Percentiles rank a stretch among this genome's conserved stretches.
Conservation (phyloP, 164 flowering plant species). For the Liriodendron chinense region DNA sequence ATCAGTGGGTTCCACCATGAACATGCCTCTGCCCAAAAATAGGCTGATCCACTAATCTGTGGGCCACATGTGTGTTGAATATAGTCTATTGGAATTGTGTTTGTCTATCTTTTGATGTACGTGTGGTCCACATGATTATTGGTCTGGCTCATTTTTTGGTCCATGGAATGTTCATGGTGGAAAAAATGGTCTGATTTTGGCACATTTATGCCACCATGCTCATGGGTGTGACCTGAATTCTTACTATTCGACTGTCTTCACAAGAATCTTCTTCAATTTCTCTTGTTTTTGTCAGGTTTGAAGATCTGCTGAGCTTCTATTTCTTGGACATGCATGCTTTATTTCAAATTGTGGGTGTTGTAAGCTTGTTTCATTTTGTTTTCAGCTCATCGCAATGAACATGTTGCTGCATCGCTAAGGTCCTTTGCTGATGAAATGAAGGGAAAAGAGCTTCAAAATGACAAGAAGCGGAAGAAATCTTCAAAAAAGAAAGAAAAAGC, state of each 20-base stretch:
- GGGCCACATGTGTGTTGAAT: no score
- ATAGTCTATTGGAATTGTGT: no score
- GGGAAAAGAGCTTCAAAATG: conserved; percentile 69
- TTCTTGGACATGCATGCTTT: background rate
- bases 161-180: no score
- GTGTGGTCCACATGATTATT: no score
- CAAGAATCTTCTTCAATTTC: background rate
- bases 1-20: no score
- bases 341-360: background rate
- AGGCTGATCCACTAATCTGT: no score
- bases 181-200: background rate
- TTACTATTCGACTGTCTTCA: background rate
- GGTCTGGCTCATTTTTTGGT: background rate
- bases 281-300: background rate
- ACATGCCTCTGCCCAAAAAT: no score
- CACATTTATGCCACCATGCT: background rate
- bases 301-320: background rate
- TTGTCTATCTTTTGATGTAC: no score
- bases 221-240: no score
- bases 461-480: conserved; percentile 75
- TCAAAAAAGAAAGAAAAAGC: conserved; percentile 51
- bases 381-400: conserved; percentile 84
- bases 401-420: conserved; percentile 55
- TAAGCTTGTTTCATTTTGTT: conserved; percentile 16
- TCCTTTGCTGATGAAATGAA: conserved; percentile 60